Evolutionary conservation across 345 rosid genomes (phyloP), one percentile per base, ranked within the genome.

Genomic region (Citrus reticulata): DNA sequence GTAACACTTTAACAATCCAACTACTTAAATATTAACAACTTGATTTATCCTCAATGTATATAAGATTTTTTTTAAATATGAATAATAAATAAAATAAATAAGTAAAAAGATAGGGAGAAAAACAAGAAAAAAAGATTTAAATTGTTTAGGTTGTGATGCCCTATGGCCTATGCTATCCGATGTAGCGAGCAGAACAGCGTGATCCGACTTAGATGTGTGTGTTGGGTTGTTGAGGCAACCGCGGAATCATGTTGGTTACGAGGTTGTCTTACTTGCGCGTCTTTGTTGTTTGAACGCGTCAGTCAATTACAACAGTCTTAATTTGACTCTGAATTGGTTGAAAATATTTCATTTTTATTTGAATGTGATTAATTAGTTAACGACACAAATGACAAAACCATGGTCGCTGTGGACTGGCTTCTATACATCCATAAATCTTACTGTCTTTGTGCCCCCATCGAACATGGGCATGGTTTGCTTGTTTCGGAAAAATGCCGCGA

Each of bases 141-240:
- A 49, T 57, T n/a, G 64, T 30, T 25, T 34, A 39, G 62, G 76
- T 80, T 37, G 8, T 77, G 80, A 75, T 80, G 72, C 65, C 55
- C 20, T 62, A 75, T 80, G 72, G 61, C 55, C 20, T 62, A 74
- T 42, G 51, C 51, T 3, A 46, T 63, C 77, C 16, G 72, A 9
- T 20, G 1, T 0, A 5, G 40, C 79, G 63, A 16, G 42, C 25
- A 54, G 58, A 55, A 77, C 86, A 76, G n/a, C 42, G 51, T 39
- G 81, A 76, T 73, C 76, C 4, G 55, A 25, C 70, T 68, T 83
- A 63, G 80, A 80, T 81, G 68, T 61, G 13, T 35, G 79, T 76
- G 78, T 69, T 72, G 71, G 74, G 83, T 40, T 78, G 82, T 80
- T 69, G 58, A 61, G 74, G 75, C 58, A 54, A 73, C 4, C 39